A percentile compares a stretch with the other conserved stretches of the same genome.
Evolutionary conservation across 805 yeast genomes (phyloP).

Genomic region (Candida stauntonica): DNA sequence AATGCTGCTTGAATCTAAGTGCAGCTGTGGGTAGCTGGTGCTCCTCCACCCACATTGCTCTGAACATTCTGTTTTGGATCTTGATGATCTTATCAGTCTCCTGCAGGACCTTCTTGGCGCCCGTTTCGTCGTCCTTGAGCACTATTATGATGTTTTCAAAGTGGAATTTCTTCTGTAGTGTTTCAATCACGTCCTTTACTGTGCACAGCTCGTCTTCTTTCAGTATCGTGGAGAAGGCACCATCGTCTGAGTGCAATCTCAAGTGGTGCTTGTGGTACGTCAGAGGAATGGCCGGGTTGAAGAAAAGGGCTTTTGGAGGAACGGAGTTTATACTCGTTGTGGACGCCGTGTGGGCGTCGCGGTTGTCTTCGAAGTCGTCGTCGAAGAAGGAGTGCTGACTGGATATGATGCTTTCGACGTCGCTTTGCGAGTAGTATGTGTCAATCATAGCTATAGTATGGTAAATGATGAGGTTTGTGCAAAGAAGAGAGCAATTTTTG

Average conservation of each 20-base stretch:
- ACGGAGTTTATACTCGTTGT: conserved; percentile 1
- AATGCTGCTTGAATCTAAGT: conserved; percentile 9
- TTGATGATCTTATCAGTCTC: conserved; percentile 13
- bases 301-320: conserved; percentile 8
- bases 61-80: conserved; percentile 16
- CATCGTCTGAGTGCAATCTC: conserved; percentile 6
- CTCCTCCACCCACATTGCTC: conserved; percentile 18
- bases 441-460: too few species aligned
- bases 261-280: conserved; percentile 5
- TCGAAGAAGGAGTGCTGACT: conserved; percentile 5
- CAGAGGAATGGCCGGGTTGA: conserved; percentile 10
- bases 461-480: too few species aligned
- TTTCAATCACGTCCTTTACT: conserved; percentile 8
- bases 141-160: conserved; percentile 9
- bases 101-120: conserved; percentile 6
- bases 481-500: too few species aligned
- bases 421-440: conserved; percentile 1
- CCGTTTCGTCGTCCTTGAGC: conserved; percentile 9
- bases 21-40: conserved; percentile 14
- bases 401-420: conserved; percentile 4
- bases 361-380: conserved; percentile 2
- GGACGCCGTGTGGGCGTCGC: conserved; percentile 6
- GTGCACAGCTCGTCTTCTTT: conserved; percentile 14
- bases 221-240: conserved; percentile 9
- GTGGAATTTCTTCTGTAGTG: conserved; percentile 9